These are phyloP conservation scores for Septoria linicola DNA, from an alignment of 2,329 filamentous ascomycete genomes.

Conservation along the genomic window DNA sequence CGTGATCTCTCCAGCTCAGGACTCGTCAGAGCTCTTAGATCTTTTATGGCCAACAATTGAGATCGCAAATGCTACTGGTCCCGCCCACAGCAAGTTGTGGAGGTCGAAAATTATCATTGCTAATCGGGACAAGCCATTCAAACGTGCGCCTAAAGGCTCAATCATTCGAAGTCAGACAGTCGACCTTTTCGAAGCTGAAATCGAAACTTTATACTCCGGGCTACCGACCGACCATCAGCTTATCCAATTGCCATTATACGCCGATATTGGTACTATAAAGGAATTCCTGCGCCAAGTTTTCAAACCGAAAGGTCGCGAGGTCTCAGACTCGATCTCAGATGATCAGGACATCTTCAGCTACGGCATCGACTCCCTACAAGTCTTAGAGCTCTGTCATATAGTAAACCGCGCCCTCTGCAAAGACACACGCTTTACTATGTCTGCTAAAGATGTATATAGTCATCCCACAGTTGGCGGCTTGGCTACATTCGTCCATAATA, in stretches of 20 bases:
- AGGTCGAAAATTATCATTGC: constrained; percentile 20
- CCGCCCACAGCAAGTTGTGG: constrained; percentile 7
- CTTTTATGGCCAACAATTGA: constrained; percentile 19
- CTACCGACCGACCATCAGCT: not conserved
- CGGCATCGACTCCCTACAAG: constrained; percentile 35
- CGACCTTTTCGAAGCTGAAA: constrained; percentile 19
- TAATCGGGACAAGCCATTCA: constrained; percentile 14
- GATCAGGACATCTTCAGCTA: constrained; percentile 14
- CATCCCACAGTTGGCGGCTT: too few relatives aligned
- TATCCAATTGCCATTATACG: not conserved
- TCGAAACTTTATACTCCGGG: constrained; percentile 16
- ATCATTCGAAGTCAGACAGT: constrained; percentile 19
- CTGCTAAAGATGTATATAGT: too few relatives aligned
- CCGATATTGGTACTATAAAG: not conserved
- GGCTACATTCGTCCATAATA: too few relatives aligned
- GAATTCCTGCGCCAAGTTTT: not conserved
- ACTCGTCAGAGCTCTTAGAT: constrained; percentile 13
- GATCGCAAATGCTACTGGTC: constrained; percentile 14
- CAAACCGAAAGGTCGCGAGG: not conserved
- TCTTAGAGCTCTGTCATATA: constrained; percentile 42
- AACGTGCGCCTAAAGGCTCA: constrained; percentile 20
- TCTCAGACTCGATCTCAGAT: not conserved
- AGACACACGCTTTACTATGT: too few relatives aligned
- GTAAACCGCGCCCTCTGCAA: too few relatives aligned
- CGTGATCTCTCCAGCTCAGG: not conserved